Evolutionary conservation across 306 rosid genomes (phyloP), one percentile per base, ranked within the genome.

Genomic region (Hippophae gyantsensis): DNA sequence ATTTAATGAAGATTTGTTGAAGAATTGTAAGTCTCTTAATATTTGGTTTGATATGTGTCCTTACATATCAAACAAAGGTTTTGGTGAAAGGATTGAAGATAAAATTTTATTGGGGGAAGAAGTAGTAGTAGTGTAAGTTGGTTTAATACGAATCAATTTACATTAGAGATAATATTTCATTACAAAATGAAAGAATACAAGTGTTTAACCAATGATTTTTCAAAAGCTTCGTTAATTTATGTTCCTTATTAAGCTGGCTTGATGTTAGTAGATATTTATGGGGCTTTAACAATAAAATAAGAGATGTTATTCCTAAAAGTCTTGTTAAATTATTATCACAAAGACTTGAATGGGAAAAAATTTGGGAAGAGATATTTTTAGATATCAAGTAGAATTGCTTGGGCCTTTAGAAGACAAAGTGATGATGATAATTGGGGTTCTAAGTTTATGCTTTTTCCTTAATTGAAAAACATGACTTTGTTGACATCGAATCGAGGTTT

Each of bases 131-230:
- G 23, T 18, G 23, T 18, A 18, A 18, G 54, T 53, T 86, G 89
- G 89, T 86, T 65, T 66, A 43, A 10, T 3, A 86, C 94, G 6
- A 73, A 82, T 71, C 89, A 82, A 54, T 80, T 82, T 54, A 38
- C 82, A 44, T 73, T 85, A 4, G 94, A 86, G 43, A 54, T 78
- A 23, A 78, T 86, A 40, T 86, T 86, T 44, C 89, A 82, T 48
- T 73, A 74, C 78, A 72, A 48, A 41, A 82, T 82, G 84, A 82
- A 73, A 77, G 49, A 67, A 7, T 82, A 82, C 69, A 63, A 52
- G 66, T 86, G 94, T 70, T 64, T 82, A 63, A 86, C 89, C 55
- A 78, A 78, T 42, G 70, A 86, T 43, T 80, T 84, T 1, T 67
- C 86, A 9, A 25, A 61, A 64, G 86, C 89, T 42, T 78, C 86